Evolutionary conservation across 2,329 filamentous ascomycete genomes (phyloP).

Genomic region (Pseudocercospora pini-densiflorae): DNA sequence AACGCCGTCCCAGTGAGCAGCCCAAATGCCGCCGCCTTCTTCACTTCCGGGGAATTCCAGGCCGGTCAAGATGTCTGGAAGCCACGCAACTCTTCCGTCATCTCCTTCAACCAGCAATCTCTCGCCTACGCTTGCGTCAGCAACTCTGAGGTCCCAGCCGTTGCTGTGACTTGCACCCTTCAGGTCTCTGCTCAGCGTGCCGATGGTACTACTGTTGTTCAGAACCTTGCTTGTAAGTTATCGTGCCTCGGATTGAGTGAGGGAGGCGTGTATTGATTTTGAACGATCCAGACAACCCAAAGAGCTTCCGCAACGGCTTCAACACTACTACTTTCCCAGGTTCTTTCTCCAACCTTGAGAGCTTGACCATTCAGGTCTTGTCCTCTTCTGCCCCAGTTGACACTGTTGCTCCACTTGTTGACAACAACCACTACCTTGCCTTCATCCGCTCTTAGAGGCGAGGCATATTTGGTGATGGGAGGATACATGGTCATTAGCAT

Average conservation of each 20-base stretch:
- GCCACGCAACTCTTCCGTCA: slow-evolving; percentile 9
- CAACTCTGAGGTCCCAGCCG: slow-evolving; percentile 6
- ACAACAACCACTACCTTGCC: slow-evolving; percentile 10
- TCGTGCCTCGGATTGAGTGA: not conserved
- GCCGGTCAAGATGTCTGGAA: slow-evolving; percentile 11
- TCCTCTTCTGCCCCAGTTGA: not conserved
- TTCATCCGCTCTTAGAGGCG: not conserved
- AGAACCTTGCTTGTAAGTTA: slow-evolving; percentile 10
- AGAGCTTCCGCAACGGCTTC: slow-evolving; percentile 21
- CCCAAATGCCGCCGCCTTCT: slow-evolving; percentile 4
- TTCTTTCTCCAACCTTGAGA: slow-evolving; percentile 3
- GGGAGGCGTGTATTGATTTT: not conserved
- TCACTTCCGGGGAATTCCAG: slow-evolving; percentile 7
- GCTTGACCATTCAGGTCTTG: slow-evolving; percentile 3
- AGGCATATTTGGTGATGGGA: too few species aligned
- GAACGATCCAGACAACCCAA: slow-evolving; percentile 12
- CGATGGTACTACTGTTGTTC: slow-evolving; percentile 17
- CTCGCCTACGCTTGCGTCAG: slow-evolving; percentile 2
- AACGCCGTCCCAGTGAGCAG: not conserved
- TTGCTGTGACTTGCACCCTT: slow-evolving; percentile 4
- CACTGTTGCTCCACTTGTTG: slow-evolving; percentile 2
- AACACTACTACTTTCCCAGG: slow-evolving; percentile 1
- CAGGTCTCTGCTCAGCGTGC: slow-evolving; percentile 5
- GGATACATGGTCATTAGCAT: too few species aligned
- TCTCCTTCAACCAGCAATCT: slow-evolving; percentile 6